Base-by-base conservation (phyloP, 176 grass and related monocot species). In the Thinopyrum elongatum region DNA sequence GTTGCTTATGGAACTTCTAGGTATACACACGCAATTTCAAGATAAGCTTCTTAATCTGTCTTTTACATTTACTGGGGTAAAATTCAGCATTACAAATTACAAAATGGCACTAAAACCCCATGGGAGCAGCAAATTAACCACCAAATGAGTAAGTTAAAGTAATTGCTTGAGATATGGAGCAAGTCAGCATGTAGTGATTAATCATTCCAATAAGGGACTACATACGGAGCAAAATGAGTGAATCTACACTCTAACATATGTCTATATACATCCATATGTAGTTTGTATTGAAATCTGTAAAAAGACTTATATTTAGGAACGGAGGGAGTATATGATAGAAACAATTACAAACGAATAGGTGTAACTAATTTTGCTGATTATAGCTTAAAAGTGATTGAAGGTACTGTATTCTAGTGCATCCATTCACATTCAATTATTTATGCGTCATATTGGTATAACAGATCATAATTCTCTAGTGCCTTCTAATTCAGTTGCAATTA, bases 61-160 rank as follows among this genome's bases (percentile, higher is more conserved):
- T 70, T 74, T 64, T 26, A 79, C 5, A 69, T 9, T 57, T 74
- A 55, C 28, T 68, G 6, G 9, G 64, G 34, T 34, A 66, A 1
- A 73, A 39, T n/a, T 80, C 1, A 68, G 57, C 65, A 76, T 36
- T 68, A 19, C 16, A 53, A 53, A 53, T 53, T 19, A 44, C 29
- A 59, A 79, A 73, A 85, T 34, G 70, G 15, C 49, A 35, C n/a
- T 25, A 49, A 22, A 59, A 84, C 79, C 21, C 17, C 15, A 85
- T 68, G 10, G 67, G 46, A 80, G 26, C 6, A 25, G 26, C 8
- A 30, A 74, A 88, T 28, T 57, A 85, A 74, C 53, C 38, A 19
- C 33, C 59, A 75, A 85, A 85, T 59, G 21, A 44, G 31, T 44
- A 23, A 17, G 10, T 9, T 89, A 22, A 75, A 31, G 28, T 85